phyloP scores from a whole-genome alignment of 768 basidiomycete species.

The Strobilomyces dryophilus region DNA sequence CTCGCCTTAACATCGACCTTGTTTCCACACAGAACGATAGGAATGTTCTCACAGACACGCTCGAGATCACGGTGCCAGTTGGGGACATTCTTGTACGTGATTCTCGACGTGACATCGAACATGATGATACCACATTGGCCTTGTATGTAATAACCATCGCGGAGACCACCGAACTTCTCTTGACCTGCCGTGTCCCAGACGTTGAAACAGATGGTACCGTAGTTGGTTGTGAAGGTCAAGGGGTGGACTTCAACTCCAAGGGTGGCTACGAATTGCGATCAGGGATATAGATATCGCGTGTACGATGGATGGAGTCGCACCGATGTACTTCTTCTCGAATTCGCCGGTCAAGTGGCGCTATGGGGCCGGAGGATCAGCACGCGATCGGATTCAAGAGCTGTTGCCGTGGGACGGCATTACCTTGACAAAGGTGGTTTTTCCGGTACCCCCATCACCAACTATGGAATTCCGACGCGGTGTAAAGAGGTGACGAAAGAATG shows the following conservation, averaged over 20 bases:
- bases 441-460: conserved; percentile 97
- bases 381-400: conserved; percentile 40
- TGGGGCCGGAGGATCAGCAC: conserved; percentile 46
- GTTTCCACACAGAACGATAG: conserved; percentile 98
- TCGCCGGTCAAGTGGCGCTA: conserved; percentile 98
- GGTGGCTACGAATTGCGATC: conserved; percentile 60
- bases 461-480: conserved; percentile 8
- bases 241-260: conserved; percentile 99
- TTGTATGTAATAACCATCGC: conserved; percentile 95
- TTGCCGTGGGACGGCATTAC: conserved; percentile 39
- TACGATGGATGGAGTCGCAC: conserved; percentile 41
- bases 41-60: conserved; percentile 99
- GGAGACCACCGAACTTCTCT: conserved; percentile 99
- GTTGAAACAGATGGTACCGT: conserved; percentile 98
- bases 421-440: conserved; percentile 99
- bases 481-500: not conserved
- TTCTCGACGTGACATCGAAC: conserved; percentile 99
- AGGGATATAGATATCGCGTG: conserved; percentile 13
- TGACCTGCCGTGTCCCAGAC: conserved; percentile 99
- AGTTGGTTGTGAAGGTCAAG: conserved; percentile 94
- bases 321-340: conserved; percentile 99
- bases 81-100: conserved; percentile 99
- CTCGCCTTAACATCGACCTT: conserved; percentile 98
- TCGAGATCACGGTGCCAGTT: conserved; percentile 99
- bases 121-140: conserved; percentile 99